Evolutionary conservation across 768 basidiomycete genomes (phyloP).

Genomic region (Pleurotus djamor): DNA sequence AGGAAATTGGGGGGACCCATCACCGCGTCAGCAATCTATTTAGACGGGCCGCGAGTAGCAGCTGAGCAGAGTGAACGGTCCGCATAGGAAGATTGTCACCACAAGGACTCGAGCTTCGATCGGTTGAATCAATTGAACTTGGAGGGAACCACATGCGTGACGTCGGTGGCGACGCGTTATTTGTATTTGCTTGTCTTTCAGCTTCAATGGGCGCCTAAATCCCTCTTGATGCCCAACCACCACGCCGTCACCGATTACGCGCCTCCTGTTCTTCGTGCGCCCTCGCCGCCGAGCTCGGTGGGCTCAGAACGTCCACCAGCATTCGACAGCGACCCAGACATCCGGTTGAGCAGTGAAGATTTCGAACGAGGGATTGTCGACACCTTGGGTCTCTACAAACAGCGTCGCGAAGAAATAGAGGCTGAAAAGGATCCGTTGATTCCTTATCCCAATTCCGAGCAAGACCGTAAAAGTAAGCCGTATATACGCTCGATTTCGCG

Average conservation of each 20-base stretch:
- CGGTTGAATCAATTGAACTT: too few relatives aligned
- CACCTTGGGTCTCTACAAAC: constrained; percentile 30
- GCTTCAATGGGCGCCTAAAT: neutral
- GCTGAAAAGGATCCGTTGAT: constrained; percentile 39
- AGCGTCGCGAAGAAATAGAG: constrained; percentile 35
- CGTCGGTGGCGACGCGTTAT: neutral
- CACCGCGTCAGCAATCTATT: too few relatives aligned
- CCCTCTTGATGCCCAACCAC: neutral
- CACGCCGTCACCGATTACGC: constrained; percentile 36
- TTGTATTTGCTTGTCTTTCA: neutral
- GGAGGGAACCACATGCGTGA: too few relatives aligned
- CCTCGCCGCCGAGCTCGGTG: constrained; percentile 52
- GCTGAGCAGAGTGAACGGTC: too few relatives aligned
- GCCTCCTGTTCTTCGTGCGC: constrained; percentile 41
- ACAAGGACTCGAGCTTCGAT: too few relatives aligned
- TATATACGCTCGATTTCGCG: neutral
- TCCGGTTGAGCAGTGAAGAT: constrained; percentile 26
- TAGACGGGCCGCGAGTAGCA: too few relatives aligned
- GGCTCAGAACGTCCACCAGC: constrained; percentile 45
- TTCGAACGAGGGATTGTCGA: constrained; percentile 45
- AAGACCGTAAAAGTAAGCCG: constrained; percentile 31
- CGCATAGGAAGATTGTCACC: too few relatives aligned
- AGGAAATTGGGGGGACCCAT: too few relatives aligned
- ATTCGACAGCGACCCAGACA: constrained; percentile 38
- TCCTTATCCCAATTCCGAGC: constrained; percentile 19